Conservation (phyloP, 768 basidiomycete species). For the Pilatotrama ljubarskyi region DNA sequence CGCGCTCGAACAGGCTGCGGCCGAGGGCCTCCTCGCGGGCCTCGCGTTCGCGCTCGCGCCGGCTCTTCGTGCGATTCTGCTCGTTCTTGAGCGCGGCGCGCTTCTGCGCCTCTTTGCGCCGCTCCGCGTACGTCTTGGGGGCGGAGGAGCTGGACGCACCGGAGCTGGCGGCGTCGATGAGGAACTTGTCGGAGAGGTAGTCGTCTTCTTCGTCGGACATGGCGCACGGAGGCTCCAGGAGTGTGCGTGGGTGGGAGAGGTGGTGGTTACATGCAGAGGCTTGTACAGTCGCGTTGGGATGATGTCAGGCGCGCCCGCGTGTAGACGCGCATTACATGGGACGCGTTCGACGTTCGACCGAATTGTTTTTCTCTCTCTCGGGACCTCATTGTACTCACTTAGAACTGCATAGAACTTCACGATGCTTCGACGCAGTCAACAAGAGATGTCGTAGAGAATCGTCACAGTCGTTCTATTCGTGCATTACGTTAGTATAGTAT, state of each 20-base stretch:
- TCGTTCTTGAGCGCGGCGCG: constrained; percentile 64
- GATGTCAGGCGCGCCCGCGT: constrained; percentile 16
- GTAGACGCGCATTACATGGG: background rate
- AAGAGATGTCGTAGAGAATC: background rate
- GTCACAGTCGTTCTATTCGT: constrained; percentile 19
- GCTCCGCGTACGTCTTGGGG: constrained; percentile 67
- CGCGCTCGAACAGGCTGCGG: constrained; percentile 79
- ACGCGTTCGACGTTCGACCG: too few species aligned
- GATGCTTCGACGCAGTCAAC: background rate
- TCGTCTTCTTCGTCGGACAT: constrained; percentile 83
- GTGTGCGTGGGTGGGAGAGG: background rate
- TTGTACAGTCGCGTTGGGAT: background rate
- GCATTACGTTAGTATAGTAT: constrained; percentile 15
- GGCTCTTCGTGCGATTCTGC: constrained; percentile 62
- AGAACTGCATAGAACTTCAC: too few species aligned
- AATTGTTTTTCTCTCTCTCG: too few species aligned
- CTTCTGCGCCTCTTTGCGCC: constrained; percentile 64
- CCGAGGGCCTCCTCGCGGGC: constrained; percentile 75
- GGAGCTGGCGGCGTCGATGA: constrained; percentile 40
- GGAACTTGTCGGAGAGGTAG: constrained; percentile 88
- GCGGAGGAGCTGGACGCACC: constrained; percentile 33
- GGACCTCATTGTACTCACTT: too few species aligned
- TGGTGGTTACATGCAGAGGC: background rate
- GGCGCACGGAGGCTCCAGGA: background rate
- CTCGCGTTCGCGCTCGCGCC: constrained; percentile 70